Evolutionary conservation across 2,329 filamentous ascomycete genomes (phyloP).

Genomic region (Boeremia exigua): DNA sequence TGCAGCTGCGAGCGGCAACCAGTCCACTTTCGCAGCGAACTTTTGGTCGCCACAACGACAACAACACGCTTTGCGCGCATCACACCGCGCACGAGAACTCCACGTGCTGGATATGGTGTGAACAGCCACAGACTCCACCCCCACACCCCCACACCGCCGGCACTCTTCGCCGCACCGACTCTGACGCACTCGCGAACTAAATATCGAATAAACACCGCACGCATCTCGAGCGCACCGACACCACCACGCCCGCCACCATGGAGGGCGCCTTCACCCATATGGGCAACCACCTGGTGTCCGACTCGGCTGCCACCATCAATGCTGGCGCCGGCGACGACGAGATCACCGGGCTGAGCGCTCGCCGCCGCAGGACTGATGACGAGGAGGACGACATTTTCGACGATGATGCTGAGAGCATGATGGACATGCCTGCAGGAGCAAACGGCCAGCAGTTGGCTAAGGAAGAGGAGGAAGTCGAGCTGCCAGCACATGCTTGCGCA

Average conservation of each 20-base stretch:
- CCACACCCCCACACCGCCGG: constrained; percentile 15
- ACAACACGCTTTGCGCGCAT: constrained; percentile 23
- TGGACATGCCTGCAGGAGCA: constrained; percentile 79
- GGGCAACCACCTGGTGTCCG: constrained; percentile 84
- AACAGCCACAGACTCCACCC: constrained; percentile 9
- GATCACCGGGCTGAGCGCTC: constrained; percentile 73
- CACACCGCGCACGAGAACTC: constrained; percentile 20
- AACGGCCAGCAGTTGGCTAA: constrained; percentile 62
- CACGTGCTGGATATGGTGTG: constrained; percentile 36
- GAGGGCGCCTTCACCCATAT: constrained; percentile 89
- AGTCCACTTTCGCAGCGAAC: constrained; percentile 18
- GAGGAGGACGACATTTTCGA: constrained; percentile 88
- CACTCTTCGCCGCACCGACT: constrained; percentile 12
- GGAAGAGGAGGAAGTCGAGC: constrained; percentile 78
- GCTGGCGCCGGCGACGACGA: constrained; percentile 88
- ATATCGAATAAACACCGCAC: constrained; percentile 15
- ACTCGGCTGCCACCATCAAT: constrained; percentile 85
- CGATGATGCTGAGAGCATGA: constrained; percentile 73
- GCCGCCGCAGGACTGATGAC: constrained; percentile 77
- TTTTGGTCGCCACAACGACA: constrained; percentile 28
- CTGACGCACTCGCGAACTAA: constrained; percentile 15
- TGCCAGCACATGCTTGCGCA: constrained; percentile 88
- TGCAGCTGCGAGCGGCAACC: constrained; percentile 11
- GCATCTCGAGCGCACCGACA: constrained; percentile 9
- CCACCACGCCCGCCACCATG: constrained; percentile 58